A percentile compares a stretch with the other conserved stretches of the same genome.
Conservation (phyloP, 352 stramenopile genomes). For the Globisporangium okanoganense region DNA sequence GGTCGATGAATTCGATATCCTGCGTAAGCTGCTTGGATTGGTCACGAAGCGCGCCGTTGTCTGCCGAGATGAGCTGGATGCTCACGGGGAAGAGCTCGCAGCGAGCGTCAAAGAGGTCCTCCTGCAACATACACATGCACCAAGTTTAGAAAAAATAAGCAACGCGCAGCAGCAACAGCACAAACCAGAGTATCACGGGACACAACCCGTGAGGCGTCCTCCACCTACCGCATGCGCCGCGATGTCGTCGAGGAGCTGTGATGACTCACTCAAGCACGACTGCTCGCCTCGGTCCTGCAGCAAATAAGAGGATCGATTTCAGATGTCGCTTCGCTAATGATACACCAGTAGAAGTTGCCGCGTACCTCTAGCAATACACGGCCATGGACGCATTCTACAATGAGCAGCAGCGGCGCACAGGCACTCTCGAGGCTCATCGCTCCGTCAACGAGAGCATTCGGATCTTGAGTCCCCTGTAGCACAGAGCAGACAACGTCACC, state of each 20-base stretch:
- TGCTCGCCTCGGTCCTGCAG: constrained; percentile 27
- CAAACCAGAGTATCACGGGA: too few species aligned
- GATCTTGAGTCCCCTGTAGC: constrained; percentile 24
- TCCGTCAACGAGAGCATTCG: constrained; percentile 21
- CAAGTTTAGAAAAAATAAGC: not conserved
- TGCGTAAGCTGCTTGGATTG: not conserved
- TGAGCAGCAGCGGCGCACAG: constrained; percentile 19
- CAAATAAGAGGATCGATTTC: not conserved
- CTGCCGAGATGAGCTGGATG: constrained; percentile 15
- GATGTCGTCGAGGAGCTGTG: constrained; percentile 21
- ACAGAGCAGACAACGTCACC: not conserved
- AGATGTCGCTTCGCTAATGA: not conserved
- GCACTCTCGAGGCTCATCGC: constrained; percentile 20
- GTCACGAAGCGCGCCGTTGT: not conserved
- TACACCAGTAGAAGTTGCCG: not conserved
- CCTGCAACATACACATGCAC: not conserved
- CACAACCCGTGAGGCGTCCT: too few species aligned
- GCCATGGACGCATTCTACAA: constrained; percentile 40
- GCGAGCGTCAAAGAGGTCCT: constrained; percentile 19
- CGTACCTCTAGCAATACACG: constrained; percentile 41
- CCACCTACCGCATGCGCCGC: constrained; percentile 15
- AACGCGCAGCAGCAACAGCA: not conserved
- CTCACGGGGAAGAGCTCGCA: constrained; percentile 24
- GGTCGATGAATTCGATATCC: constrained; percentile 14
- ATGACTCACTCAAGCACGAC: constrained; percentile 14